phyloP scores from a whole-genome alignment of 2,329 filamentous ascomycete species.

The Beauveria scarabaeidicola region DNA sequence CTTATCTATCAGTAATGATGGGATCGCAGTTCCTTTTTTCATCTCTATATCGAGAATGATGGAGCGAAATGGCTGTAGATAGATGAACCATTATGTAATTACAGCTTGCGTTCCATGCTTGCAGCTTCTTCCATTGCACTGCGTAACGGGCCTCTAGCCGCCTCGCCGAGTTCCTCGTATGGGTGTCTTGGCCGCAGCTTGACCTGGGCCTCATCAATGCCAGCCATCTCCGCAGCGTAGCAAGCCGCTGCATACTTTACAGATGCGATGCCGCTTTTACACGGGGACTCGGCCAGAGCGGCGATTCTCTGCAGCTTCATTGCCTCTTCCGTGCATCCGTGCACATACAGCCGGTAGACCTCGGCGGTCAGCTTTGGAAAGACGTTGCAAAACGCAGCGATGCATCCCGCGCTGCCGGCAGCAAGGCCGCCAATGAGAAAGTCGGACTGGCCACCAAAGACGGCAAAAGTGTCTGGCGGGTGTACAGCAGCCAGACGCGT shows the following conservation, averaged over 20 bases:
- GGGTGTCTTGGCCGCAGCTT: not conserved
- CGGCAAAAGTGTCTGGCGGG: not conserved
- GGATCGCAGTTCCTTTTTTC: too few species aligned
- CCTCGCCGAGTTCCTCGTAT: not conserved
- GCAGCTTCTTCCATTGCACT: not conserved
- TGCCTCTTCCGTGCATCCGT: too few species aligned
- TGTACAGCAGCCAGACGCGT: conserved; percentile 39
- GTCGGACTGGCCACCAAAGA: not conserved
- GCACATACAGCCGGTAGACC: too few species aligned
- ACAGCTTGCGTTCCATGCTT: not conserved
- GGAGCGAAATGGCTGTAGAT: too few species aligned
- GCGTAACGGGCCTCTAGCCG: not conserved
- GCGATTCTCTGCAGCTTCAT: too few species aligned
- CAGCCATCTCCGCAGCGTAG: too few species aligned
- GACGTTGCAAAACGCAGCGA: not conserved
- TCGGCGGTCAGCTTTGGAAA: not conserved
- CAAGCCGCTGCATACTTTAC: too few species aligned
- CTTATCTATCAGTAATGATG: too few species aligned
- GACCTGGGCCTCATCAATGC: not conserved
- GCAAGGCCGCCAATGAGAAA: not conserved
- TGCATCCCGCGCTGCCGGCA: not conserved
- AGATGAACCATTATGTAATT: not conserved
- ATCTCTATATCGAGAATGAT: too few species aligned
- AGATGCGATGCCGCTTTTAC: too few species aligned
- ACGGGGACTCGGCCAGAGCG: too few species aligned